Base-by-base conservation (phyloP, 495 filamentous ascomycete genomes). In the Aspergillus conjunctus region DNA sequence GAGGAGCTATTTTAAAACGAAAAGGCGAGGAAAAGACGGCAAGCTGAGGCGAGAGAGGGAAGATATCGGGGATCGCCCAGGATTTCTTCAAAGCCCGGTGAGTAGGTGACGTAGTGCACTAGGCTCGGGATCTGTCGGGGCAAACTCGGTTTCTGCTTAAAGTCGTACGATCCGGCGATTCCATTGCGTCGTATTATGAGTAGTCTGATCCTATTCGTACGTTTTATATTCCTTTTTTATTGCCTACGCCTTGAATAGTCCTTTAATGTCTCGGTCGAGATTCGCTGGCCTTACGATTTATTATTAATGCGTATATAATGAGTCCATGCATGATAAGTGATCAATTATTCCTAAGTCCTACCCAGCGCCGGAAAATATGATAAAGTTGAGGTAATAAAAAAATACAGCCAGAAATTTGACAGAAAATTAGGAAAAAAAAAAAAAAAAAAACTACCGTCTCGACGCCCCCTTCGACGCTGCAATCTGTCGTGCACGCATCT, bases 401-500 rank as follows among this genome's bases (percentile, higher is more conserved):
- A 52, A 33, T 32, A 32, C 37, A 48, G 12, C 22, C 39, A 58
- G 39, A 62, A 44, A 51, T 46, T 43, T 46, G 32, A 39, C 37
- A 56, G 20, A 50, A 45, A 51, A 15, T 41, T n/a, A n/a, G n/a
- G 37, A 55, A 58, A 53, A 55, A 55, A 61, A 63, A 59, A 59
- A 44, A 21, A 51, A 48, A 21, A 50, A 50, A 26, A 37, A 41
- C 17, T 32, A 59, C 57, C 69, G 72, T 54, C 71, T 68, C 53
- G 71, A 71, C 48, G 73, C 69, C 26, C 78, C 77, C 71, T 83
- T 86, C 66, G 81, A 57, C 44, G 74, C 75, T 37, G 77, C 78
- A 66, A 73, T 84, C 70, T 89, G 84, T 74, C 87, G 88, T 66
- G 85, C 83, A 63, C 87, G 89, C 84, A 95, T 90, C 76, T 83